phyloP scores from a whole-genome alignment of 1,139 yeast species.

The Taphrina confusa region DNA sequence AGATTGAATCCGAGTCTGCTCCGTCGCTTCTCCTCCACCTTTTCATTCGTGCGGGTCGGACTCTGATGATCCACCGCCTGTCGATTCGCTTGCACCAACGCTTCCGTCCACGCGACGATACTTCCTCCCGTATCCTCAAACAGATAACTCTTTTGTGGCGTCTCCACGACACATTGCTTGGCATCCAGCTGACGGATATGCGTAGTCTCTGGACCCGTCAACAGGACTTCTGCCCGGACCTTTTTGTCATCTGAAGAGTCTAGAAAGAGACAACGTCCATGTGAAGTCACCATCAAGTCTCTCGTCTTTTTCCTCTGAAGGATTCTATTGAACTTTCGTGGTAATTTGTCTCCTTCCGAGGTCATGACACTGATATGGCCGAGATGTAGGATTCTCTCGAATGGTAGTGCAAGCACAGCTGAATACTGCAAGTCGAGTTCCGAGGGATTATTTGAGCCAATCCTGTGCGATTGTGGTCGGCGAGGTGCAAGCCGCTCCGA shows the following conservation, averaged over 20 bases:
- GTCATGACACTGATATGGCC: constrained; percentile 34
- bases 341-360: constrained; percentile 26
- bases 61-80: not conserved
- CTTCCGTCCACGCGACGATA: constrained; percentile 35
- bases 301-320: constrained; percentile 34
- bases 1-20: constrained; percentile 18
- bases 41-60: not conserved
- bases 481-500: not conserved
- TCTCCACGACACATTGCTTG: constrained; percentile 21
- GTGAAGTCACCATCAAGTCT: constrained; percentile 32
- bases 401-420: constrained; percentile 43
- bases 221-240: constrained; percentile 21
- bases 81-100: constrained; percentile 29
- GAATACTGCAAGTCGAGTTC: constrained; percentile 40
- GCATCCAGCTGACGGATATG: constrained; percentile 3
- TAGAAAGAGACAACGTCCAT: constrained; percentile 35
- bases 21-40: constrained; percentile 20
- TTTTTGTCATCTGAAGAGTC: constrained; percentile 30
- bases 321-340: constrained; percentile 28
- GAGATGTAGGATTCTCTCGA: constrained; percentile 41
- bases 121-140: constrained; percentile 33
- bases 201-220: constrained; percentile 23
- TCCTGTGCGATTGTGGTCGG: constrained; percentile 37
- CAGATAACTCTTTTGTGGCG: constrained; percentile 34
- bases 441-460: constrained; percentile 37